phyloP scores from a whole-genome alignment of 2,329 filamentous ascomycete genomes.

The Microdochium bolleyi region DNA sequence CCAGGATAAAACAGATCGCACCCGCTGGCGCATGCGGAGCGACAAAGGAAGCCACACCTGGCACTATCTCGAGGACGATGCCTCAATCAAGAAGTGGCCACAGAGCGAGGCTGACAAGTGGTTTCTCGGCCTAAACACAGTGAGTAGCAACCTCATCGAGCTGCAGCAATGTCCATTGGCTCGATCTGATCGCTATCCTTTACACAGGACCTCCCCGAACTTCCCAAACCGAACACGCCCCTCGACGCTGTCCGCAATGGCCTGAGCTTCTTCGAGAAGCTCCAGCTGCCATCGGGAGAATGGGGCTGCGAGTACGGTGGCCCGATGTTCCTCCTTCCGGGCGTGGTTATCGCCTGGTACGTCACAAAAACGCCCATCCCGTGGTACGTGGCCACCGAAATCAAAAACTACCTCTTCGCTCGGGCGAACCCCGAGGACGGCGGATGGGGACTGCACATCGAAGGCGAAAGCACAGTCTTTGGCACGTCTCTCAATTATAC shows the following conservation, averaged over 20 bases:
- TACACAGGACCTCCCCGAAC: constrained; percentile 61
- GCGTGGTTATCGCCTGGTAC: constrained; percentile 79
- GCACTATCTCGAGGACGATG: constrained; percentile 77
- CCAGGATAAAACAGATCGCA: constrained; percentile 62
- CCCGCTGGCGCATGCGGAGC: constrained; percentile 77
- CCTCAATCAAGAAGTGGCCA: constrained; percentile 69
- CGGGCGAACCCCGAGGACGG: constrained; percentile 80
- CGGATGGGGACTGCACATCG: constrained; percentile 96
- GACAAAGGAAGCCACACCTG: constrained; percentile 84
- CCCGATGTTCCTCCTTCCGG: constrained; percentile 89
- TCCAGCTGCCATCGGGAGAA: constrained; percentile 82
- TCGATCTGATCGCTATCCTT: constrained; percentile 3
- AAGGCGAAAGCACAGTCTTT: constrained; percentile 86
- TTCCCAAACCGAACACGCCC: constrained; percentile 63
- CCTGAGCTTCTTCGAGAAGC: constrained; percentile 77
- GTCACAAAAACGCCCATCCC: constrained; percentile 83
- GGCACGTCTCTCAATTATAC: constrained; percentile 88
- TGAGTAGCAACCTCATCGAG: constrained; percentile 27
- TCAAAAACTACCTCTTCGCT: constrained; percentile 85
- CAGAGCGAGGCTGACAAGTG: constrained; percentile 87
- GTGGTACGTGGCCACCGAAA: constrained; percentile 72
- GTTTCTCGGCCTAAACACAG: constrained; percentile 70
- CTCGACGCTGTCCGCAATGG: constrained; percentile 76
- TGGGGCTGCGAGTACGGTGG: constrained; percentile 98
- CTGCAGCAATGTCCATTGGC: neutral